These are phyloP conservation scores for Antitrichia curtipendula DNA, from an alignment of 225 moss, liverwort and hornwort genomes.

Conservation along the genomic window DNA sequence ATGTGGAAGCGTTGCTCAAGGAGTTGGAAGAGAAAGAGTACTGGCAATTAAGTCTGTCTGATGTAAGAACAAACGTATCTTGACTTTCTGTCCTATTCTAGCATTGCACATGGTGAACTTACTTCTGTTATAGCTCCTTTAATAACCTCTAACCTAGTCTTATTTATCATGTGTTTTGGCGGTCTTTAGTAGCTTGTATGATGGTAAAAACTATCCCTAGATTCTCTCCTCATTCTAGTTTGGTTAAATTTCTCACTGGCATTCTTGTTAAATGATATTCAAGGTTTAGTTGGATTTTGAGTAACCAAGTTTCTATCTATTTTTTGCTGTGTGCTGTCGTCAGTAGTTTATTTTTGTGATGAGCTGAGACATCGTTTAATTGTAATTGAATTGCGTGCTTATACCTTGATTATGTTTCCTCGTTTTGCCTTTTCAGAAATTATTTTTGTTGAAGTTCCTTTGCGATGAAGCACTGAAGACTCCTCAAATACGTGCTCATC, in stretches of 20 bases:
- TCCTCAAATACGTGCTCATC: slow-evolving; percentile 61
- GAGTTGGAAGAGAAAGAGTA: slow-evolving; percentile 64
- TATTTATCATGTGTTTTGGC: neutral
- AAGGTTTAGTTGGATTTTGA: neutral
- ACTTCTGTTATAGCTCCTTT: neutral
- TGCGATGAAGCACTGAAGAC: slow-evolving; percentile 90
- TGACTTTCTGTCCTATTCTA: neutral
- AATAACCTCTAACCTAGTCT: neutral
- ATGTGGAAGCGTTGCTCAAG: slow-evolving; percentile 27
- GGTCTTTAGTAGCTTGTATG: neutral
- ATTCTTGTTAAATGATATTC: neutral
- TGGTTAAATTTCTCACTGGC: neutral
- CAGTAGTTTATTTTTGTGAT: neutral
- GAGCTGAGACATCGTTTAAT: neutral
- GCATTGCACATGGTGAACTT: neutral
- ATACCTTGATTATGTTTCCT: neutral
- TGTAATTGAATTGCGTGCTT: neutral
- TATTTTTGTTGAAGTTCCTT: slow-evolving; percentile 59
- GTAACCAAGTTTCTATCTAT: neutral
- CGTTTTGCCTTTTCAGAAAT: slow-evolving; percentile 33
- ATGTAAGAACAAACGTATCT: slow-evolving; percentile 33
- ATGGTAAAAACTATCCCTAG: neutral
- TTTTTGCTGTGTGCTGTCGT: neutral
- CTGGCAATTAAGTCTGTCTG: slow-evolving; percentile 60
- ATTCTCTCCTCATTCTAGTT: neutral